Base-by-base conservation (phyloP, 2,329 filamentous ascomycete species). In the Penicillium brevicompactum region DNA sequence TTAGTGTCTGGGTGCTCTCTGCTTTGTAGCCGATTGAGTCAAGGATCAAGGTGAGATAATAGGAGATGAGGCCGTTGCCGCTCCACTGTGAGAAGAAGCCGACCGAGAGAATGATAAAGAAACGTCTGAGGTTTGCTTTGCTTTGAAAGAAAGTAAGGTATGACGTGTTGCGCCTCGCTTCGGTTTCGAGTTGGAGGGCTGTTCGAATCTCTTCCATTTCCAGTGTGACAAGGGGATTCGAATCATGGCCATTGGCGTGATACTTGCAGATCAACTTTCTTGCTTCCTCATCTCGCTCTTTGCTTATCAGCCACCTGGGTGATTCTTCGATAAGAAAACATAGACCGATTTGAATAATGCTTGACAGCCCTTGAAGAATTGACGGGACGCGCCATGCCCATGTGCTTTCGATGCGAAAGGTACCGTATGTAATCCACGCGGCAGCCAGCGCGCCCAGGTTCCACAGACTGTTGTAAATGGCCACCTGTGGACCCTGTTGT, bases 181-280 rank as follows among this genome's bases (percentile, higher is more conserved):
- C 51, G 27, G n/a, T 43, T 30, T 71, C 70, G 5, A 65, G 61
- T 16, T 74, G 59, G 5, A 59, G 31, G 0, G 46, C 53, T 37
- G 46, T 55, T 13, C 45, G 53, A 56, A 79, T 79, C 49, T 78
- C 74, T 18, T 69, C 68, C 69, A 78, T 75, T 50, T 78, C 71
- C 7, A 77, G 67, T 1, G 64, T 60, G 0, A 79, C 76, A 1
- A 80, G 69, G 2, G 81, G 71, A 64, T 87, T 82, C 65, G 82
- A 76, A 53, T 67, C 71, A 63, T 86, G 77, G 41, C 85, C 85
- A 21, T 85, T 84, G 32, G 82, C 84, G 63, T 89, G 87, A 62
- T 86, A 85, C 64, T 84, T 84, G 51, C 82, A 80, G 11, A 90
- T 77, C 8, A 88, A 81, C 2, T 76, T 72, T 9, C 87, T 78